Conservation (phyloP, 1,284 basidiomycete species). For the Tetrapyrgos nigripes region DNA sequence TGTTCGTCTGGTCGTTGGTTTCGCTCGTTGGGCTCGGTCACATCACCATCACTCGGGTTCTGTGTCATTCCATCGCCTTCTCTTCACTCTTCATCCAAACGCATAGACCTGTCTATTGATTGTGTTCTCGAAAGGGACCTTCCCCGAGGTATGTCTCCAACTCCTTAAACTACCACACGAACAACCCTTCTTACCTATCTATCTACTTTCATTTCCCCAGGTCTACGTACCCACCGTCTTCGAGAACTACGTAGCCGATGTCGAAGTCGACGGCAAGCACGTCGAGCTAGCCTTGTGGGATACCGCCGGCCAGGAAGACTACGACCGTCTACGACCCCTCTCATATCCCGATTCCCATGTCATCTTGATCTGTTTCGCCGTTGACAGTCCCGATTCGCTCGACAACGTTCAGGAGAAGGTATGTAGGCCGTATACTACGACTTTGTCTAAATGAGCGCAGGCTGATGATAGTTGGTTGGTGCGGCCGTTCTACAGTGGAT, state of each 20-base stretch:
- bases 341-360: conserved; percentile 91
- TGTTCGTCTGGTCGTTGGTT: too few species aligned
- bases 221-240: conserved; percentile 95
- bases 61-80: too few species aligned
- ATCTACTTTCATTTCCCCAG: conserved; percentile 43
- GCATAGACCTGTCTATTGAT: conserved; percentile 84
- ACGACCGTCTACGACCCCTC: conserved; percentile 85
- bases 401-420: conserved; percentile 98
- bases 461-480: too few species aligned
- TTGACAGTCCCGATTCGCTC: conserved; percentile 91
- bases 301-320: conserved; percentile 93
- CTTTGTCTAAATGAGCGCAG: too few species aligned
- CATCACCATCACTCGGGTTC: too few species aligned
- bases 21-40: too few species aligned
- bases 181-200: not conserved
- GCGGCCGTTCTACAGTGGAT: conserved; percentile 79
- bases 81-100: too few species aligned
- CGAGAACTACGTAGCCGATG: conserved; percentile 86
- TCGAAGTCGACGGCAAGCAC: conserved; percentile 90
- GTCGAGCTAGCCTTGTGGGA: conserved; percentile 95
- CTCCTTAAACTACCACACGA: not conserved
- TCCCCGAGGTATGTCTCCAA: conserved; percentile 76
- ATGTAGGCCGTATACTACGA: conserved; percentile 28
- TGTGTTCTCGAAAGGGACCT: conserved; percentile 90
- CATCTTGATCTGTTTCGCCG: conserved; percentile 92